phyloP scores from a whole-genome alignment of 75 land plant genomes.

The Pseudotsuga menziesii region DNA sequence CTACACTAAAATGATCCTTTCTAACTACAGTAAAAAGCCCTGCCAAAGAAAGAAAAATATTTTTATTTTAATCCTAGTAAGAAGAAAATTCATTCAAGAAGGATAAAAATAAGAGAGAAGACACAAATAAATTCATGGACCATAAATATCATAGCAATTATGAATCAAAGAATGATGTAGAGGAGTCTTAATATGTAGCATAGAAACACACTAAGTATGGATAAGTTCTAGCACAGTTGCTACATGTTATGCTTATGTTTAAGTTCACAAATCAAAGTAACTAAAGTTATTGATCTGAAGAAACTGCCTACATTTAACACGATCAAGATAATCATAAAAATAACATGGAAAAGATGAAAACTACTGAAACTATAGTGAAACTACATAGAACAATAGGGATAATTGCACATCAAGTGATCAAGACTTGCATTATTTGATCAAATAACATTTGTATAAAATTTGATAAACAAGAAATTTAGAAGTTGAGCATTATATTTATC shows the following conservation, averaged over 20 bases:
- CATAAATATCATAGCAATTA: not conserved
- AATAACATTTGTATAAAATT: not conserved
- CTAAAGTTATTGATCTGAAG: not conserved
- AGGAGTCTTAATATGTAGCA: not conserved
- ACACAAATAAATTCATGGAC: not conserved
- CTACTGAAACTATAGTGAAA: not conserved
- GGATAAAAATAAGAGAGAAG: not conserved
- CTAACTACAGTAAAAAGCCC: conserved; percentile 75
- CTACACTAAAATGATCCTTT: conserved; percentile 47
- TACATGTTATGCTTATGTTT: not conserved
- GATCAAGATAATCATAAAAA: not conserved
- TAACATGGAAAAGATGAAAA: not conserved
- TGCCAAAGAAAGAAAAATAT: conserved; percentile 9
- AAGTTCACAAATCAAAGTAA: not conserved
- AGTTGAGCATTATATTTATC: not conserved
- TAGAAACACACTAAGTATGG: not conserved
- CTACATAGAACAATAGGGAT: not conserved
- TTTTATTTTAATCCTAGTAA: not conserved
- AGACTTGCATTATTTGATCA: not conserved
- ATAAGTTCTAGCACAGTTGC: not conserved
- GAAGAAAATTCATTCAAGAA: not conserved
- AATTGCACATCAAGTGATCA: no score
- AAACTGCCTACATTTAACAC: not conserved
- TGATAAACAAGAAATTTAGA: not conserved
- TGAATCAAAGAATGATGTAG: no score